Evolutionary conservation across 73 alveolate genomes (phyloP), one percentile per base, ranked within the genome.

Genomic region (Diophrys sp.): DNA sequence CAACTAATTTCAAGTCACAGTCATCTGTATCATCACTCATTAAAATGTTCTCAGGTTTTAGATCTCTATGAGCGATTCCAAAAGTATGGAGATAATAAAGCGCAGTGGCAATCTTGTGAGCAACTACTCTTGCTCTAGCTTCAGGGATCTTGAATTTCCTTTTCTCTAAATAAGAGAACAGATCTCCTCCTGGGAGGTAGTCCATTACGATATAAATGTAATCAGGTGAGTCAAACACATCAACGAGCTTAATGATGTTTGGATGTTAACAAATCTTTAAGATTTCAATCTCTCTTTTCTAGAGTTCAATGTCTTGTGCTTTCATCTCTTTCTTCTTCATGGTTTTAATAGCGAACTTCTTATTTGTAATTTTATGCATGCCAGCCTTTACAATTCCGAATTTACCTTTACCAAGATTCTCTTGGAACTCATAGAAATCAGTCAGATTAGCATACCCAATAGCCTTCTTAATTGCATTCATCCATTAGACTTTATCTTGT

Each of bases 181-280:
- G 91, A 77, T 95, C 99, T 31, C 99, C 99, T 27, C 97, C 96
- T 66, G 91, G 84, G 34, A 95, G 84, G 62, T 86, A 69, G 67
- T 95, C 99, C 89, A 92, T 81, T 62, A 95, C 91, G 81, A 95
- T 87, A 76, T 90, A 91, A 33, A 90, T 34, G 67, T 83, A 86
- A 56, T 83, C 93, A 62, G 79, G 75, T n/a, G 87, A 92, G 74
- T 95, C 99, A 67, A 90, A 93, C 28, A 92, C 88, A 56, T 95
- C 98, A 31, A 91, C 79, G 66, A 95, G 87, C 84, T 90, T 81
- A 30, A 95, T 88, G 68, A 95, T 89, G 80, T 92, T 83, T 26
- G 97, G 98, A 85, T 93, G 97, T 72, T 95, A 93, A 57, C 98
- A 95, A 67, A 95, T 91, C 87, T 95, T 92, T 34, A 95, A 85